phyloP scores from a whole-genome alignment of 192 early-diverging fungal species.

The Entophlyctis helioformis region DNA sequence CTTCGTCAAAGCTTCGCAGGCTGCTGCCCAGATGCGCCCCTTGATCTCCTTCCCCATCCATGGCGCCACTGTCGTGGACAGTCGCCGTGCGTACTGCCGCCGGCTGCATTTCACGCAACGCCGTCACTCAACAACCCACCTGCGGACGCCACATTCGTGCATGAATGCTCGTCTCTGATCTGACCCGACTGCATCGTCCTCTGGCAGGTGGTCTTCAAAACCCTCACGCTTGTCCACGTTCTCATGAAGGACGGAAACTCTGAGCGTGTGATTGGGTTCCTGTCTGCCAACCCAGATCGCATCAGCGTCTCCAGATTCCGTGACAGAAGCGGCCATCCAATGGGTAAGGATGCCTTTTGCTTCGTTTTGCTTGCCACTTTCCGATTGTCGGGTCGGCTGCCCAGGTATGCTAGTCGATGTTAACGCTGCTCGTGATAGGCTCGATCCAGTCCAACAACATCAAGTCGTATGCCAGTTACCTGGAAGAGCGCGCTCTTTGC shows the following conservation, averaged over 20 bases:
- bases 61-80: too few relatives aligned
- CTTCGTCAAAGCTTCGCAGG: too few relatives aligned
- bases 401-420: too few relatives aligned
- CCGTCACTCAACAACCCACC: neutral
- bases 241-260: constrained; percentile 58
- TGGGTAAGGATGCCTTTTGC: too few relatives aligned
- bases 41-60: too few relatives aligned
- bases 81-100: neutral
- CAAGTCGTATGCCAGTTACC: constrained; percentile 51
- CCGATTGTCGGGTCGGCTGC: neutral
- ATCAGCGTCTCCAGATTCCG: constrained; percentile 35
- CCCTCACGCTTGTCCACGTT: constrained; percentile 58
- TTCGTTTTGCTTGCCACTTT: too few relatives aligned
- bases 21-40: too few relatives aligned
- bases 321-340: constrained; percentile 30
- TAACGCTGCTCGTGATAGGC: too few relatives aligned
- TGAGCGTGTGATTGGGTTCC: constrained; percentile 42
- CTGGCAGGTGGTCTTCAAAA: constrained; percentile 58
- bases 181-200: neutral
- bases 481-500: constrained; percentile 54
- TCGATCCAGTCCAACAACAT: constrained; percentile 46
- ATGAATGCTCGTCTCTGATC: too few relatives aligned
- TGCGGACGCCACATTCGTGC: neutral
- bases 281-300: constrained; percentile 32
- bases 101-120: neutral